These are phyloP conservation scores for Jaltomata sinuosa DNA, from an alignment of 257 asterid genomes.

Conservation along the genomic window DNA sequence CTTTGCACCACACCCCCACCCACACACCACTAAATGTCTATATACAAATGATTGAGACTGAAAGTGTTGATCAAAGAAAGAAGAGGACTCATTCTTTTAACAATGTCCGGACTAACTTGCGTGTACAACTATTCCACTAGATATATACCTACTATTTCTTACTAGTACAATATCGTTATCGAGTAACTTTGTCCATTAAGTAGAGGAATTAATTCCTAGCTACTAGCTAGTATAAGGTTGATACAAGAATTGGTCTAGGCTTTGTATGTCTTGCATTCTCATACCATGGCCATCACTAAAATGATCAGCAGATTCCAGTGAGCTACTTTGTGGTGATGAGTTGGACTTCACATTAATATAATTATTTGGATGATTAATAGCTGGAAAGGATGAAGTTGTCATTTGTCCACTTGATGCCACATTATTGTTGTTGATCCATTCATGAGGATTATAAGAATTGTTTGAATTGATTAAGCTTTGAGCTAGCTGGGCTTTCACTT, in stretches of 20 bases:
- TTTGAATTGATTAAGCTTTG: constrained; percentile 30
- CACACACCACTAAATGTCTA: not conserved
- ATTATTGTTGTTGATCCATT: not conserved
- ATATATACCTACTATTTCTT: not conserved
- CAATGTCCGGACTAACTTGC: not conserved
- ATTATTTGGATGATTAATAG: not conserved
- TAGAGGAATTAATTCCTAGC: not conserved
- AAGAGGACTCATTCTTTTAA: no score
- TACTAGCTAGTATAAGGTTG: not conserved
- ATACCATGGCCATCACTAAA: not conserved
- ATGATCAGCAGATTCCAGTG: not conserved
- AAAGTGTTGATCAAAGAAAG: no score
- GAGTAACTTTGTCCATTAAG: not conserved
- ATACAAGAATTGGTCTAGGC: not conserved
- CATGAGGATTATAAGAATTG: constrained; percentile 11
- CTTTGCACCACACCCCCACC: not conserved
- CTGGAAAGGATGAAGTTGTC: not conserved
- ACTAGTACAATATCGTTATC: not conserved
- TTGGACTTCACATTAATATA: constrained; percentile 13
- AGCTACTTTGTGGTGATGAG: constrained; percentile 16
- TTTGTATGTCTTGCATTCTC: not conserved
- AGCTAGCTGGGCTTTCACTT: constrained; percentile 54
- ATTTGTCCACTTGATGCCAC: not conserved
- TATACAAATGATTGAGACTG: not conserved
- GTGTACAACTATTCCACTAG: not conserved